Evolutionary conservation across 352 stramenopile species (phyloP).

Genomic region (Pythium aristosporum): DNA sequence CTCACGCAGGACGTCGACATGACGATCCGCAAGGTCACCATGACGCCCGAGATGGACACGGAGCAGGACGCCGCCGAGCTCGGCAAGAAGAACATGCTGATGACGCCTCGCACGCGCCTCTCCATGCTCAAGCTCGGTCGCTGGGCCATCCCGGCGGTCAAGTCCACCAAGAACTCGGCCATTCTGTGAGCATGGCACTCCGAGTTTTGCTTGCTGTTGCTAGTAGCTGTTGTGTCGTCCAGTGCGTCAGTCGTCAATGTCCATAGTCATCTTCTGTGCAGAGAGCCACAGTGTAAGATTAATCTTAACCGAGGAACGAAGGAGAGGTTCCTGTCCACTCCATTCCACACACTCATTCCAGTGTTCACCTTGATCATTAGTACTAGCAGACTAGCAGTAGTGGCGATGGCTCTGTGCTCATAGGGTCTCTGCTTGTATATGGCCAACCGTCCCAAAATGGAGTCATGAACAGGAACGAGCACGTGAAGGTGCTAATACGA

Average conservation of each 20-base stretch:
- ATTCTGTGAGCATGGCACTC: constrained; percentile 17
- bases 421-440: too few species aligned
- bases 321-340: constrained; percentile 5
- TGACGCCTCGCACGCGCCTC: constrained; percentile 28
- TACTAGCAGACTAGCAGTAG: background rate
- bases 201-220: background rate
- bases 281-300: constrained; percentile 3
- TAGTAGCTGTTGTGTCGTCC: constrained; percentile 1
- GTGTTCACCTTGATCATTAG: too few species aligned
- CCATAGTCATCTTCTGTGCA: background rate
- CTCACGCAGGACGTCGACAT: constrained; percentile 43
- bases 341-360: background rate
- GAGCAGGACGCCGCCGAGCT: constrained; percentile 16
- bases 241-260: background rate
- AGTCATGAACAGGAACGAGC: background rate
- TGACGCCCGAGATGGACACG: constrained; percentile 33
- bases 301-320: constrained; percentile 5
- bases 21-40: constrained; percentile 50
- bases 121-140: constrained; percentile 27
- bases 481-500: background rate
- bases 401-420: background rate
- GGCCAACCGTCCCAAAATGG: background rate
- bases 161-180: constrained; percentile 23
- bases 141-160: constrained; percentile 19
- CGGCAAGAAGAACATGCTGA: constrained; percentile 29